Evolutionary conservation across 2,329 filamentous ascomycete species (phyloP), one percentile per base, ranked within the genome.

Genomic region (Ophiocordyceps australis): DNA sequence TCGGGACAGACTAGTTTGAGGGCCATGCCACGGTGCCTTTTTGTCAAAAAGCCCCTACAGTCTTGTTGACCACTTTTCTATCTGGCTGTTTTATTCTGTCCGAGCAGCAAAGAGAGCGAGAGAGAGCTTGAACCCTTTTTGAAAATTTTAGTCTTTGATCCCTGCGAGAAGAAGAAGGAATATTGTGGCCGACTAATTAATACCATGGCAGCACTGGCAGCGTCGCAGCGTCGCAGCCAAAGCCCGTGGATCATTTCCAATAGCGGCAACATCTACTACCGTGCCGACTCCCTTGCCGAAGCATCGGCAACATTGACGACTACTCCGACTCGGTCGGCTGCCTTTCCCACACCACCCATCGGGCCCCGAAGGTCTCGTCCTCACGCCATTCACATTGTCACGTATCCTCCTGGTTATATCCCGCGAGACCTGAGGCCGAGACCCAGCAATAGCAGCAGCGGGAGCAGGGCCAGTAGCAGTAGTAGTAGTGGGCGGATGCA

Each of bases 401-500:
- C 50, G 16, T 55, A 49, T 28, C 52, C 52, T 4, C 38, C 50
- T 3, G 52, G 52, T 27, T 55, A 55, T 39, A 43, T 60, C 14
- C 58, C 58, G 12, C 47, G 49, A 30, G 58, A 62, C 30, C 37
- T 61, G 23, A 50, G 55, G 10, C 30, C 35, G 13, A 30, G 40
- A 42, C 24, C 43, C 20, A 30, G 26, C 5, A 17, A 12, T 9
- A 10, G 9, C 16, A 17, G 10, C 2, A 12, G n/a, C 20, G 16
- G 7, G 7, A 10, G 17, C 17, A 19, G n/a, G n/a, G n/a, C n/a
- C n/a, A n/a, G 15, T 13, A 13, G 36, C 20, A 31, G 46, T 18
- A 53, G 55, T 31, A 50, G 62, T 29, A 60, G 55, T 40, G 64
- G 59, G 37, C 41, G 65, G 29, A 55, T 64, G 36, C 61, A 61